Percentiles rank a stretch among this genome's conserved stretches.
Evolutionary conservation across 495 filamentous ascomycete genomes (phyloP).

Genomic region (Terfezia boudieri): DNA sequence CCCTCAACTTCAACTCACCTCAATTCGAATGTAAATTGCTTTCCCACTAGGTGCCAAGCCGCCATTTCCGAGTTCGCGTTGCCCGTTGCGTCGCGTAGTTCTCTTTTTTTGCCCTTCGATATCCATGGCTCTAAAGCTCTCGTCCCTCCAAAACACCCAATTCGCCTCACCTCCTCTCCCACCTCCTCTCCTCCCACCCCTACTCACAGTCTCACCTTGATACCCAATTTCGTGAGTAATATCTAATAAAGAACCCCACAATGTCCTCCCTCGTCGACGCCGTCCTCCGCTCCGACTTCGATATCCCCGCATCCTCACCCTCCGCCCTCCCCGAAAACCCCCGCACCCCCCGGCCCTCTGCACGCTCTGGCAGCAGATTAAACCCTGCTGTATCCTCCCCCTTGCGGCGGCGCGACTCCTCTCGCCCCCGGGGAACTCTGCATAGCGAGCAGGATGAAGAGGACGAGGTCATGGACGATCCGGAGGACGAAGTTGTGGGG

Average conservation of each 20-base stretch:
- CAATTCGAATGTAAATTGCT: no score
- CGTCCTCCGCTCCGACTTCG: constrained; percentile 15
- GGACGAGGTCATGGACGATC: constrained; percentile 16
- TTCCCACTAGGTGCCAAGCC: no score
- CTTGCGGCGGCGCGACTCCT: constrained; percentile 7
- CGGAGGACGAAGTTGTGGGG: constrained; percentile 18
- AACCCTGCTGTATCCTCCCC: neutral
- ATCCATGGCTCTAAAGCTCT: no score
- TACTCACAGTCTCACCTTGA: no score
- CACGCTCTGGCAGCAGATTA: constrained; percentile 5
- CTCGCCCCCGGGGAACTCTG: constrained; percentile 4
- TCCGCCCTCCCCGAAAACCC: neutral
- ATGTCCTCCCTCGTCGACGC: constrained; percentile 19
- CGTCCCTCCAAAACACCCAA: no score
- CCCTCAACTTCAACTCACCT: no score
- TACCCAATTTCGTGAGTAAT: no score
- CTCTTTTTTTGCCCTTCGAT: no score
- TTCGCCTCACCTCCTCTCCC: no score
- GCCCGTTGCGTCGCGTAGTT: no score
- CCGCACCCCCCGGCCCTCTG: constrained; percentile 7
- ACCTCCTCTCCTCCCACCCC: no score
- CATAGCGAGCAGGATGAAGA: constrained; percentile 11
- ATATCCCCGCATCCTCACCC: constrained; percentile 9
- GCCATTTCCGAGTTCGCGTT: no score
- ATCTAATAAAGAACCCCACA: neutral